Conservation (phyloP, 129 eudicot genomes). For the Lonicera japonica region DNA sequence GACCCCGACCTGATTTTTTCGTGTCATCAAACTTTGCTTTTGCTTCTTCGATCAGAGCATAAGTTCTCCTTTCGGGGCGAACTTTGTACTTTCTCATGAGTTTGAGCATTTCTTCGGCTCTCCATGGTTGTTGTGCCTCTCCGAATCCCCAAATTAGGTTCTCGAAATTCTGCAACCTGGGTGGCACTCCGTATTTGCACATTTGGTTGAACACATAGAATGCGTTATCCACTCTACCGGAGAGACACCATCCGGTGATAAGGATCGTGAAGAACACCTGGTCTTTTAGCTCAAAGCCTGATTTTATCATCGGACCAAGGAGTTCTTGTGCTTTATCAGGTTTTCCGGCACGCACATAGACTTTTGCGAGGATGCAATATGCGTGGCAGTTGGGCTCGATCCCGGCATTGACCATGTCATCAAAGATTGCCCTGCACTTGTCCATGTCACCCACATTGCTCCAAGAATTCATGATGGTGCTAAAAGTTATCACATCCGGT, state of each 20-base stretch:
- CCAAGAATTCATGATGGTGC: slow-evolving; percentile 61
- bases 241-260: slow-evolving; percentile 50
- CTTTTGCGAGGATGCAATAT: slow-evolving; percentile 55
- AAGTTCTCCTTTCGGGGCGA: slow-evolving; percentile 36
- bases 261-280: slow-evolving; percentile 47
- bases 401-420: slow-evolving; percentile 48
- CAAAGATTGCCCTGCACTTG: slow-evolving; percentile 45
- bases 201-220: slow-evolving; percentile 33
- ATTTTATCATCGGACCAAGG: slow-evolving; percentile 20
- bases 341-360: slow-evolving; percentile 41
- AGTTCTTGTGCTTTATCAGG: slow-evolving; percentile 55
- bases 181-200: slow-evolving; percentile 34
- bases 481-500: slow-evolving; percentile 55
- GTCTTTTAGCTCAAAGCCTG: slow-evolving; percentile 19
- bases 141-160: slow-evolving; percentile 47
- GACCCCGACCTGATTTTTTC: slow-evolving; percentile 2
- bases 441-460: slow-evolving; percentile 48
- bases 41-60: slow-evolving; percentile 27
- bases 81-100: slow-evolving; percentile 32
- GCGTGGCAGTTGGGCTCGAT: slow-evolving; percentile 48
- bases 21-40: neutral
- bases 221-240: slow-evolving; percentile 38
- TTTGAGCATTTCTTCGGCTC: slow-evolving; percentile 38
- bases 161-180: slow-evolving; percentile 48
- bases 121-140: slow-evolving; percentile 49